Base-by-base conservation (phyloP, 371 early-diverging fungal genomes). In the Furculomyces boomerangus region DNA sequence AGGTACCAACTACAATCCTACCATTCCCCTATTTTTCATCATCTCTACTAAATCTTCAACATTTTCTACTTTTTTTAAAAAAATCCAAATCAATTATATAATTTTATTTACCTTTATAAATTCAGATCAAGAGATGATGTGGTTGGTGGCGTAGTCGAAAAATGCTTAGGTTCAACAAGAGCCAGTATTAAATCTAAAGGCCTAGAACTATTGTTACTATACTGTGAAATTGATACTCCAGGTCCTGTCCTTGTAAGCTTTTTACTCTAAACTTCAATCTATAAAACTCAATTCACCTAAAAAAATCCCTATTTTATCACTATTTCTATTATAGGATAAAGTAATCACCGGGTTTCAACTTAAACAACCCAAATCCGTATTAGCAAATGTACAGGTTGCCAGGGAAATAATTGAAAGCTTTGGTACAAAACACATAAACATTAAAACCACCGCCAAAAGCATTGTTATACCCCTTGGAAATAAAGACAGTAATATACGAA, bases 281-380 rank as follows among this genome's bases (percentile, higher is more conserved):
- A 20, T 51, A 29, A n/a, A n/a, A 24, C 26, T 40, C 24, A 16
- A 54, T 27, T 45, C 27, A 50, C 37, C 40, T 57, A 18, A 46
- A 26, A 35, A 35, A 22, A 44, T 27, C 50, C 57, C 71, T 13
- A 10, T 35, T n/a, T 3, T 28, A 50, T 5, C 5, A 5, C 24
- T 10, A 16, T 18, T 20, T 16, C 20, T 50, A 3, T 50, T 25
- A 18, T 50, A 50, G 50, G 41, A 40, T 20, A 35, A 79, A 20
- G 71, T 93, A 26, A 49, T 93, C 24, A 76, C 78, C 35, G 88
- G 83, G 0, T 63, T 89, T 35, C 75, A 74, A 14, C 84, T 86
- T 58, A 97, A 94, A 61, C 83, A 82, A 51, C 96, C 96, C 3
- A 97, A 96, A 64, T 71, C 87, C 18, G 88, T 90, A 1, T 78